Percentiles rank a stretch among this genome's conserved stretches.
These are phyloP conservation scores for Suhomyces yuchorum DNA, from an alignment of 1,139 yeast genomes.

Conservation along the genomic window DNA sequence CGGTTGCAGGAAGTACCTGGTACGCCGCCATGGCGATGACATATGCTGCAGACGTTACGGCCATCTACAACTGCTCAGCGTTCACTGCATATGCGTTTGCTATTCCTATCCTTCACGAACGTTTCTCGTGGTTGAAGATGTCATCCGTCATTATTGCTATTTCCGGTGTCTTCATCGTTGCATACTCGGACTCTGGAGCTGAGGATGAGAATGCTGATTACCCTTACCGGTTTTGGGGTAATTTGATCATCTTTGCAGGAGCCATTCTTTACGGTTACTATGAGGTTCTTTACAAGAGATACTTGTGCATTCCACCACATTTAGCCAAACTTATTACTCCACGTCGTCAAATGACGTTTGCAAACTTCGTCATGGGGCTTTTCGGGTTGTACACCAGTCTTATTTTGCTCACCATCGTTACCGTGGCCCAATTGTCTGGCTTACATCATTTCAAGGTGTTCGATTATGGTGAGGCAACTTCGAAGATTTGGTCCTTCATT, in stretches of 20 bases:
- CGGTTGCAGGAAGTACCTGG: constrained; percentile 84
- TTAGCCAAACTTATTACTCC: constrained; percentile 46
- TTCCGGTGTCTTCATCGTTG: constrained; percentile 75
- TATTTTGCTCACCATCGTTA: constrained; percentile 52
- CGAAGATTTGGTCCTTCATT: constrained; percentile 47
- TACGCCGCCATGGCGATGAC: constrained; percentile 80
- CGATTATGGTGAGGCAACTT: constrained; percentile 40
- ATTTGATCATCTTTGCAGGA: constrained; percentile 71
- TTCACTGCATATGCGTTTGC: constrained; percentile 87
- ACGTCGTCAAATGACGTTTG: constrained; percentile 49
- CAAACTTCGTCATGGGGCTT: constrained; percentile 50
- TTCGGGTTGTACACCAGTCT: constrained; percentile 62
- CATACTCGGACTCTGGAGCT: constrained; percentile 57
- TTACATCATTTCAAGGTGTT: constrained; percentile 63
- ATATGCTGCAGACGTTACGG: constrained; percentile 84
- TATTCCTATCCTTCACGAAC: constrained; percentile 69
- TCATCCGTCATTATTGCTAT: constrained; percentile 72
- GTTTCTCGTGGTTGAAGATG: constrained; percentile 64
- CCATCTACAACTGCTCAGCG: constrained; percentile 87
- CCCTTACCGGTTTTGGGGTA: constrained; percentile 71
- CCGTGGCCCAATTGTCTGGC: constrained; percentile 55
- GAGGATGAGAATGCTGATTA: constrained; percentile 30
- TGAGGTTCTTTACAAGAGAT: constrained; percentile 78
- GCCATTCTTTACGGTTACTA: constrained; percentile 82
- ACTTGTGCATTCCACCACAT: constrained; percentile 72